A percentile compares a stretch with the other conserved stretches of the same genome.
phyloP scores from a whole-genome alignment of 139 green algal species.

The Edaphochlamys debaryana region DNA sequence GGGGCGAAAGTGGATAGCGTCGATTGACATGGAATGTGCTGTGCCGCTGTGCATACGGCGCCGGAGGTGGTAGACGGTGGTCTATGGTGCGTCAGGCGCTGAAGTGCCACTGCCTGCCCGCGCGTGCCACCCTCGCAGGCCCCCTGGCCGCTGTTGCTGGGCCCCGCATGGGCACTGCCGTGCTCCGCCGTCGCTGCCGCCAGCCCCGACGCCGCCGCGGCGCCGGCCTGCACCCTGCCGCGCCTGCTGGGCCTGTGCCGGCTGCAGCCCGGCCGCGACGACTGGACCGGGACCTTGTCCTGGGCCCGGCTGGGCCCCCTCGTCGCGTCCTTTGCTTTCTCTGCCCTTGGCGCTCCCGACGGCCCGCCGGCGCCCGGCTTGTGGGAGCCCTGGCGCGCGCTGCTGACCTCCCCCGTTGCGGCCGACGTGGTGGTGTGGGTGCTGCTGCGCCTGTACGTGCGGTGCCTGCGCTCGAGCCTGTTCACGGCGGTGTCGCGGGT shows the following conservation, averaged over 20 bases:
- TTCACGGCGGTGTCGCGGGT: slow-evolving; percentile 31
- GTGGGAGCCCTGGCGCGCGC: slow-evolving; percentile 28
- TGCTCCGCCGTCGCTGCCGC: slow-evolving; percentile 7
- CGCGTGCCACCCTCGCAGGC: slow-evolving; percentile 34
- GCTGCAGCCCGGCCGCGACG: slow-evolving; percentile 41
- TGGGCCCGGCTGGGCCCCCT: neutral
- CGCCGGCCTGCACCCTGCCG: slow-evolving; percentile 63
- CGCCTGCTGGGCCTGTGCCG: slow-evolving; percentile 80
- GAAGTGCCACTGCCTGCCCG: neutral
- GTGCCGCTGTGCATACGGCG: no score
- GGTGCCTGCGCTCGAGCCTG: slow-evolving; percentile 41
- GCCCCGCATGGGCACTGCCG: slow-evolving; percentile 49
- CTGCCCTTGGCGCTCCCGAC: no score
- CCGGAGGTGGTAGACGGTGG: no score
- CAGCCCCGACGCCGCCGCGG: neutral
- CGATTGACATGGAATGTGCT: neutral
- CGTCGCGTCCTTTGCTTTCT: neutral
- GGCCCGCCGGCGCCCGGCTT: neutral
- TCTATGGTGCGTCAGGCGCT: no score
- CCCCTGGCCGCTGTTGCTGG: slow-evolving; percentile 57
- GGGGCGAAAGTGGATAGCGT: neutral
- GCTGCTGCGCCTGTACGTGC: slow-evolving; percentile 68
- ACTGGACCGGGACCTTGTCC: neutral
- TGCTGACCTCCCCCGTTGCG: slow-evolving; percentile 43
- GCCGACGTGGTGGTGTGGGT: slow-evolving; percentile 77